These are phyloP conservation scores for Nymphaea thermarum DNA, from an alignment of 164 flowering plant genomes.

Conservation along the genomic window DNA sequence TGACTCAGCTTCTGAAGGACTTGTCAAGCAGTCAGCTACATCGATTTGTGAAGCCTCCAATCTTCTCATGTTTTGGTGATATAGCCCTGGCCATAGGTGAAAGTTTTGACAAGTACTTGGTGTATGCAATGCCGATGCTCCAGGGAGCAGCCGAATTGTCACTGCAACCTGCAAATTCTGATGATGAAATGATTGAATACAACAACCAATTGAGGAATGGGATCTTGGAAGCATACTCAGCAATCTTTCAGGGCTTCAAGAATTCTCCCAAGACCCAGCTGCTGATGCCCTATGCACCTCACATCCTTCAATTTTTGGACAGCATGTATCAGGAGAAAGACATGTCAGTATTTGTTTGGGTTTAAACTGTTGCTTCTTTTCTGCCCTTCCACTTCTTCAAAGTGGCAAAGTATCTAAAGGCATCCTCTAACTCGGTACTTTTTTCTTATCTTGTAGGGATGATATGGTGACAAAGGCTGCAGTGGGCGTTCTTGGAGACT, in stretches of 20 bases:
- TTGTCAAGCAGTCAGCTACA: slow-evolving; percentile 50
- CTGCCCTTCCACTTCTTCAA: not conserved
- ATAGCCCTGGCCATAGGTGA: slow-evolving; percentile 58
- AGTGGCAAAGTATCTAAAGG: not conserved
- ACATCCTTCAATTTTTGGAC: slow-evolving; percentile 46
- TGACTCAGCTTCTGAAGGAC: slow-evolving; percentile 56
- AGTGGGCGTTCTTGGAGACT: slow-evolving; percentile 76
- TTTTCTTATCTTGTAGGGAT: slow-evolving; percentile 36
- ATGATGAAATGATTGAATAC: slow-evolving; percentile 45
- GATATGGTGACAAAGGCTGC: slow-evolving; percentile 81
- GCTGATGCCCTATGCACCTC: slow-evolving; percentile 42
- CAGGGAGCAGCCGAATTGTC: slow-evolving; percentile 54
- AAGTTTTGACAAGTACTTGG: slow-evolving; percentile 53
- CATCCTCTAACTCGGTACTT: not conserved
- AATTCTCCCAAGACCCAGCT: slow-evolving; percentile 45
- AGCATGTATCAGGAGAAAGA: slow-evolving; percentile 40
- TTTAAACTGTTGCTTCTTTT: not conserved
- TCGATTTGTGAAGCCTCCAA: slow-evolving; percentile 55
- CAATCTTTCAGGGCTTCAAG: slow-evolving; percentile 56
- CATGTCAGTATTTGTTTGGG: slow-evolving; percentile 26
- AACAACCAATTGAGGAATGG: slow-evolving; percentile 45
- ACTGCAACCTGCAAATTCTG: slow-evolving; percentile 28
- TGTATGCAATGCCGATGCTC: slow-evolving; percentile 64
- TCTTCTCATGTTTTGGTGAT: slow-evolving; percentile 57
- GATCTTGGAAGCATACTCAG: slow-evolving; percentile 58